Conservation (phyloP, 2,329 filamentous ascomycete genomes). For the Colletotrichum filicis region DNA sequence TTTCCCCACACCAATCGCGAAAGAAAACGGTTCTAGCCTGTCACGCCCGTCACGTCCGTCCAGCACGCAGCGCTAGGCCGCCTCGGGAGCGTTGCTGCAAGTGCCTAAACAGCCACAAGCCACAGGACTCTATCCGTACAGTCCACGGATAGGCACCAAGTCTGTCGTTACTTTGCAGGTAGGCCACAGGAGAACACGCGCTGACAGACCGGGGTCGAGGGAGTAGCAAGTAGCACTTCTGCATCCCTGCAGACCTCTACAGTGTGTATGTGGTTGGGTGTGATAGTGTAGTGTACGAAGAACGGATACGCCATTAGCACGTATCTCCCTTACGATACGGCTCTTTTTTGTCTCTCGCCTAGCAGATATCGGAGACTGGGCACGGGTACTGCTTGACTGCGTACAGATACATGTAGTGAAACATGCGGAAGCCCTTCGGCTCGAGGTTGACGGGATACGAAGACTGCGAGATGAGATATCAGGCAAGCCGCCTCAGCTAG, state of each 20-base stretch:
- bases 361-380: not conserved
- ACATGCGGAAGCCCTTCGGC: not conserved
- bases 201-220: conserved; percentile 15
- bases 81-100: conserved; percentile 20
- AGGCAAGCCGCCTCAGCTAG: not conserved
- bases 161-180: not conserved
- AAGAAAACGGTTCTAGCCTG: conserved; percentile 24
- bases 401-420: not conserved
- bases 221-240: not conserved
- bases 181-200: conserved; percentile 20
- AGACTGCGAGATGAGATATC: conserved; percentile 14
- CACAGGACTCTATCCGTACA: not conserved
- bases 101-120: conserved; percentile 19
- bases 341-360: not conserved
- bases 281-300: not conserved
- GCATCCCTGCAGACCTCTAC: conserved; percentile 8
- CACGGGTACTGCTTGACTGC: not conserved
- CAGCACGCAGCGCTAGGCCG: conserved; percentile 4
- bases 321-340: not conserved
- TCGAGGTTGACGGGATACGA: not conserved
- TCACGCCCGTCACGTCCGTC: not conserved
- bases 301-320: not conserved
- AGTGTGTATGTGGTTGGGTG: not conserved
- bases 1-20: conserved; percentile 28
- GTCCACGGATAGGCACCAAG: not conserved